Conservation (phyloP, 2,329 filamentous ascomycete genomes). For the Diaporthe batatas region DNA sequence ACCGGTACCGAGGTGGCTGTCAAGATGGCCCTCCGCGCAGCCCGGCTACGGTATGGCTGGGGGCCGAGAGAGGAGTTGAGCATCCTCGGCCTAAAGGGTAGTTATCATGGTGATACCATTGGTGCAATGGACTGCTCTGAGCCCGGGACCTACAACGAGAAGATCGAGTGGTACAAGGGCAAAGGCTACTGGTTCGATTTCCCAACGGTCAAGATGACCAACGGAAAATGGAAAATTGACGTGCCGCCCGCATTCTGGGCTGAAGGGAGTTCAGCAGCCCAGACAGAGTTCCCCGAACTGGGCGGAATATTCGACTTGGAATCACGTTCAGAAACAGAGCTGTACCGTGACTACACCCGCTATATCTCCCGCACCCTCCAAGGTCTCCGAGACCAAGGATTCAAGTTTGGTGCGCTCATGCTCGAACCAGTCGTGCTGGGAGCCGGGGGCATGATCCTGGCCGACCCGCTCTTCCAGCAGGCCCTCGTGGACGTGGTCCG, state of each 20-base stretch:
- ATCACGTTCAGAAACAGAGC: conserved; percentile 58
- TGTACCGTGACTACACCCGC: conserved; percentile 66
- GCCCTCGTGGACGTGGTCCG: conserved; percentile 78
- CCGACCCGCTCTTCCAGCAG: conserved; percentile 85
- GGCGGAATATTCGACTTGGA: conserved; percentile 71
- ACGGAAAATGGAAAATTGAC: conserved; percentile 76
- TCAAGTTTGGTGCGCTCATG: conserved; percentile 81
- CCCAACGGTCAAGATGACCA: conserved; percentile 75
- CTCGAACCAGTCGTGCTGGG: conserved; percentile 86
- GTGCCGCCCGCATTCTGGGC: conserved; percentile 46
- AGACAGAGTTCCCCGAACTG: conserved; percentile 61
- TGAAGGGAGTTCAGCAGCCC: neutral
- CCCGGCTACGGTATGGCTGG: conserved; percentile 77
- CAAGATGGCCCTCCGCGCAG: conserved; percentile 85
- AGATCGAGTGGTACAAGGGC: conserved; percentile 88
- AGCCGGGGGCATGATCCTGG: conserved; percentile 86
- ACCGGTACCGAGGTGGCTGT: conserved; percentile 87
- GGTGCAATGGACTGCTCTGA: conserved; percentile 90
- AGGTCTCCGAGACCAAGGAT: conserved; percentile 65
- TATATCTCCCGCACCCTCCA: conserved; percentile 71
- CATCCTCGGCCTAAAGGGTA: conserved; percentile 81
- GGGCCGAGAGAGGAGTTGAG: conserved; percentile 69
- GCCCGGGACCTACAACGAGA: conserved; percentile 82
- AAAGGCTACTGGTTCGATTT: conserved; percentile 87
- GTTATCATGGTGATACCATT: conserved; percentile 90